These are phyloP conservation scores for Prasinococcaceae sp. DNA, from an alignment of 139 green algal genomes.

Conservation along the genomic window DNA sequence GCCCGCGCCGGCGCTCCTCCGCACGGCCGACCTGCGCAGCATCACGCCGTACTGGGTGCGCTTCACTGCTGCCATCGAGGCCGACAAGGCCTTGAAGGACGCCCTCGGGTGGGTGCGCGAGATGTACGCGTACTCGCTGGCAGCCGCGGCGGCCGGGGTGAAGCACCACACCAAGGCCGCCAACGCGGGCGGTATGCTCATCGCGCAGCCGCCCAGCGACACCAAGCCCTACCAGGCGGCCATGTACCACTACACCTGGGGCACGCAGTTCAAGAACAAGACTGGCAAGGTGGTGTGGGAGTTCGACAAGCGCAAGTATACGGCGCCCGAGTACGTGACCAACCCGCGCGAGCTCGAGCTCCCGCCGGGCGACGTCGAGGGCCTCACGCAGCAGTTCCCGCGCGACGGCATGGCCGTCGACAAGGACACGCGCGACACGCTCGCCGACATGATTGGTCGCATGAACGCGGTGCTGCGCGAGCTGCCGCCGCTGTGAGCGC, in stretches of 20 bases:
- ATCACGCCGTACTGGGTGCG: constrained; percentile 59
- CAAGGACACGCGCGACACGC: background rate
- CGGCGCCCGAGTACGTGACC: constrained; percentile 6
- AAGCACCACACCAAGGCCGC: constrained; percentile 12
- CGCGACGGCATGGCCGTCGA: too few species aligned
- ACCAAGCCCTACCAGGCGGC: constrained; percentile 35
- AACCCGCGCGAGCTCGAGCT: too few species aligned
- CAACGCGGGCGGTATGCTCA: constrained; percentile 46
- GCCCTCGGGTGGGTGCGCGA: constrained; percentile 65
- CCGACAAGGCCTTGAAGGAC: constrained; percentile 48
- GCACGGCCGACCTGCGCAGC: constrained; percentile 30
- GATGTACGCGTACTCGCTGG: constrained; percentile 70
- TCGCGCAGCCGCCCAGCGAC: constrained; percentile 72
- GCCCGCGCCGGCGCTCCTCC: constrained; percentile 49
- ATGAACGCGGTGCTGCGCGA: background rate
- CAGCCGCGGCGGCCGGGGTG: constrained; percentile 19
- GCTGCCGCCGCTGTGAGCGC: too few species aligned
- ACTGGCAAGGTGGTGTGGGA: constrained; percentile 2
- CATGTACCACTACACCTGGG: constrained; percentile 84
- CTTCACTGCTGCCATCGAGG: constrained; percentile 59
- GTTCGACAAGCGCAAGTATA: constrained; percentile 19
- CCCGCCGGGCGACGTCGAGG: too few species aligned
- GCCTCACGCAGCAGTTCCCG: too few species aligned
- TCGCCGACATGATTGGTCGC: background rate
- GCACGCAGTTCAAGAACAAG: constrained; percentile 6